Evolutionary conservation across 768 basidiomycete genomes (phyloP), one percentile per base, ranked within the genome.

Genomic region (Tylopilus sp.): DNA sequence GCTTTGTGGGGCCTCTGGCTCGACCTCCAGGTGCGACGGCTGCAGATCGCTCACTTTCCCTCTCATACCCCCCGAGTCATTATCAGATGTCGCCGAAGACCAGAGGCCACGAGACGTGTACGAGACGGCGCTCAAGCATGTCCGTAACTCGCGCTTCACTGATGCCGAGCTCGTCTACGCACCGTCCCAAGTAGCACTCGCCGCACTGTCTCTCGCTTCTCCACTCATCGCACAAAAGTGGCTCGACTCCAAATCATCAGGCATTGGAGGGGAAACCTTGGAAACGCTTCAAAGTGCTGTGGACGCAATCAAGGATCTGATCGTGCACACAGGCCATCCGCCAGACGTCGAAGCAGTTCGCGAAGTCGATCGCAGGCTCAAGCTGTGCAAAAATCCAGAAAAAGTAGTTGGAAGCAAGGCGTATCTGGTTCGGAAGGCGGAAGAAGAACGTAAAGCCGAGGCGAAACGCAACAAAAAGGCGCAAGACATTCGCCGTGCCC

Each of bases 331-430:
- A 19, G 84, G 86, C 16, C 76, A 77, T 19, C 78, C 80, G 24
- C 84, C 92, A n/a, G 78, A 90, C 53, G 77, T 96, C 13, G 92
- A 92, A 54, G 76, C 80, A 28, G 93, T 98, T 14, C 87, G 90
- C 14, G 88, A 90, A 63, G 86, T 98, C 8, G 97, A 99, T 68
- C 81, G 87, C 64, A 78, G 93, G 41, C 74, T 99, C 42, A 86
- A 83, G 63, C 64, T 87, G 33, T 98, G 96, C 76, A 91, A 93
- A 67, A 98, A 99, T 63, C 97, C 97, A 6, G 94, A 96, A 71
- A 97, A 95, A 70, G 86, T 96, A 6, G 83, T 85, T 13, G 94
- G 93, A n/a, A 96, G 85, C 56, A 86, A 83, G 55, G 87, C 90
- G 3, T 93, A 87, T 68, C 68, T 85, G 24, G 80, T 82, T 21